These are phyloP conservation scores for Puccinellia tenuiflora DNA, from an alignment of 176 grass and related monocot species.

Conservation along the genomic window DNA sequence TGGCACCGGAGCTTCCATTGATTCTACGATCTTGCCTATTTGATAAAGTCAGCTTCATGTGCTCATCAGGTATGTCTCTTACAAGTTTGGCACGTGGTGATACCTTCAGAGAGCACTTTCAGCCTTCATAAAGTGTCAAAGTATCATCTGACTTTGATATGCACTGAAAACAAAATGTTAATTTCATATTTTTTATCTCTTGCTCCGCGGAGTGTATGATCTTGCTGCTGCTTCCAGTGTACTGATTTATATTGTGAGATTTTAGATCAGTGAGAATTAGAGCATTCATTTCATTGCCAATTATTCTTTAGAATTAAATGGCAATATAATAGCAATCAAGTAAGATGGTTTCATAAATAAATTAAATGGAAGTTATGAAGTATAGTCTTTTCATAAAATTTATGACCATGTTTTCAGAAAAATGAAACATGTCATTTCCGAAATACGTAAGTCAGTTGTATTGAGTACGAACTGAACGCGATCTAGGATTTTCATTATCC, in stretches of 20 bases:
- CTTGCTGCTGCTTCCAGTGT: neutral
- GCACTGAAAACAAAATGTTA: neutral
- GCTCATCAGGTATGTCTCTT: constrained; percentile 67
- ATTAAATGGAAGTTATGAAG: neutral
- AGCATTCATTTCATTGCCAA: neutral
- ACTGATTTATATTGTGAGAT: neutral
- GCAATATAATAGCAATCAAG: neutral
- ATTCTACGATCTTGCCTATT: constrained; percentile 75
- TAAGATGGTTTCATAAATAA: neutral
- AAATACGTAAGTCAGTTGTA: neutral
- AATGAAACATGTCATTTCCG: neutral
- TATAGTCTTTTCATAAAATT: neutral
- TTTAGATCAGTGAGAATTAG: neutral
- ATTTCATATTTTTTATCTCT: neutral
- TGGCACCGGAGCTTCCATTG: constrained; percentile 84
- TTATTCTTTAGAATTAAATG: neutral
- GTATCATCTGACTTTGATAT: neutral
- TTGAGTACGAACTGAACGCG: neutral
- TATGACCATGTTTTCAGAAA: neutral
- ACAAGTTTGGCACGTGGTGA: neutral
- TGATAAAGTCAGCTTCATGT: constrained; percentile 57
- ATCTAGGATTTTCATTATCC: neutral
- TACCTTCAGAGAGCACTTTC: constrained; percentile 9
- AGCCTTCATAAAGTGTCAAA: neutral
- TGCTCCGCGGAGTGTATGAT: neutral